Evolutionary conservation across 1,139 yeast species (phyloP).

Genomic region (Yamadazyma epiphylla): DNA sequence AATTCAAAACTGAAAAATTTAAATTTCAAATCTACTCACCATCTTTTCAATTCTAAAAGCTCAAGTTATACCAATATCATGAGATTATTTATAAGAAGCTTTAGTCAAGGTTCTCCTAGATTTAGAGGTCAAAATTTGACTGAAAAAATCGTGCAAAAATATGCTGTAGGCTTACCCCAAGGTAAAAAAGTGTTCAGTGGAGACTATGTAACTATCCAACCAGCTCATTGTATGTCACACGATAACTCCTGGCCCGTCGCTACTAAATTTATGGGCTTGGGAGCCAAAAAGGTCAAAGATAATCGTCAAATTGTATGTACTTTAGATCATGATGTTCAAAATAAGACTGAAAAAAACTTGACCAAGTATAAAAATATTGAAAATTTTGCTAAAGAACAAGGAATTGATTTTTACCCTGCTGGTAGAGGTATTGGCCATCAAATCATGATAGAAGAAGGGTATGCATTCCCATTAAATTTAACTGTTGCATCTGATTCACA

Average conservation of each 20-base stretch:
- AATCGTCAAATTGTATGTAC: constrained; percentile 92
- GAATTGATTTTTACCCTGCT: constrained; percentile 97
- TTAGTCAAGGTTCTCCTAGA: constrained; percentile 10
- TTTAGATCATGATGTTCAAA: constrained; percentile 96
- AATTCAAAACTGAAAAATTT: constrained; percentile 2
- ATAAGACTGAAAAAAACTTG: constrained; percentile 81
- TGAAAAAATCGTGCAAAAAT: constrained; percentile 91
- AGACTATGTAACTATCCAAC: constrained; percentile 90
- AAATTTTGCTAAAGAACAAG: constrained; percentile 82
- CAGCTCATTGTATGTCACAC: constrained; percentile 98
- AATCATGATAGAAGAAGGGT: constrained; percentile 98
- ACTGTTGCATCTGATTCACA: constrained; percentile 98
- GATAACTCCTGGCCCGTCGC: constrained; percentile 99
- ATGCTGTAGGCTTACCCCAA: constrained; percentile 76
- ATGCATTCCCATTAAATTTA: constrained; percentile 89
- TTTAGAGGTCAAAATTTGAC: constrained; percentile 74
- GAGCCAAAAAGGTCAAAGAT: constrained; percentile 79
- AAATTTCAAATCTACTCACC: too few species aligned
- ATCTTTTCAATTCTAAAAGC: too few species aligned
- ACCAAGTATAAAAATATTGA: constrained; percentile 86
- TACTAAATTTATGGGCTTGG: constrained; percentile 89
- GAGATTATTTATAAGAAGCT: constrained; percentile 9
- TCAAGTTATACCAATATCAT: constrained; percentile 2
- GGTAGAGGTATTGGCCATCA: constrained; percentile 99
- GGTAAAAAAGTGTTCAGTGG: constrained; percentile 79